Evolutionary conservation across 2,329 filamentous ascomycete species (phyloP), one percentile per base, ranked within the genome.

Genomic region (Lojkania enalia): DNA sequence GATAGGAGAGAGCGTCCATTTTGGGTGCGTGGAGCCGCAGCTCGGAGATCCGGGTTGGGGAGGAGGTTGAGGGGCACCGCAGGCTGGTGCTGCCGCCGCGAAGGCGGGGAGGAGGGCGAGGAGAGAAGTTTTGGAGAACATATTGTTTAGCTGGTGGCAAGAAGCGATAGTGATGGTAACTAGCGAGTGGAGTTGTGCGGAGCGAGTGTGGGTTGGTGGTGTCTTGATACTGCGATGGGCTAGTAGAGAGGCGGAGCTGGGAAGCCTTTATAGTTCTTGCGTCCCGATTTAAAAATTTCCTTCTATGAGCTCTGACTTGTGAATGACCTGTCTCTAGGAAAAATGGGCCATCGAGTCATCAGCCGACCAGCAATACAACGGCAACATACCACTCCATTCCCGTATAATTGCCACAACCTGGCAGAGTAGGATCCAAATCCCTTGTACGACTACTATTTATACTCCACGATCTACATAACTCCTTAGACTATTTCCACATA

Each of bases 201-300:
- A 42, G 39, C 39, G 27, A 42, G 39, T 35, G 39, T 35, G 39
- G 23, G 23, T 27, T 27, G 23, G 23, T 27, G 23, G 7, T n/a
- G 23, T 27, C n/a, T 27, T 27, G 7, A 27, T 27, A 27, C n/a
- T 27, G 23, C 23, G 23, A 7, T n/a, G 23, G 7, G n/a, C n/a
- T 7, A 27, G 23, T n/a, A n/a, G 23, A n/a, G 23, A n/a, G 7
- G 23, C 7, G 23, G n/a, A 27, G 7, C 23, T 7, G 7, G 23
- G 7, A n/a, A 27, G 7, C 7, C 23, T 27, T 27, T 7, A 27
- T 27, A n/a, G 23, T 9, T 7, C 23, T n/a, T n/a, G 7, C 23
- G 7, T 7, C n/a, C 7, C 23, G 23, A 9, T 9, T n/a, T 7
- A 7, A n/a, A n/a, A 27, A 27, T 27, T n/a, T n/a, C n/a, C n/a